Conservation (phyloP, 2,329 filamentous ascomycete genomes). For the Aureobasidium sp. region DNA sequence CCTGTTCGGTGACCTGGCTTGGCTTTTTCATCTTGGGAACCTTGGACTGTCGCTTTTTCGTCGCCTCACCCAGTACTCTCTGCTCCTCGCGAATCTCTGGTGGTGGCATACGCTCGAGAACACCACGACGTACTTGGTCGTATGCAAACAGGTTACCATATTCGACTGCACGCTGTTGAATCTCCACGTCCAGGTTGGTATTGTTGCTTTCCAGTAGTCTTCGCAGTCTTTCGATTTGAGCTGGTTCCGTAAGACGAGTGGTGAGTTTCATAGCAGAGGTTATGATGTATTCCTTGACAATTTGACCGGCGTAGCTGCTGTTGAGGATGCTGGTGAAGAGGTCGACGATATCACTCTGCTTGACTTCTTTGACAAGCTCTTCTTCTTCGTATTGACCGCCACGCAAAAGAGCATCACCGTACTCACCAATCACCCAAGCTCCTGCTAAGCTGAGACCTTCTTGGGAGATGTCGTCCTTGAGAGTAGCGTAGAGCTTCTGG, state of each 20-base stretch:
- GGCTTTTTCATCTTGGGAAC: slow-evolving; percentile 63
- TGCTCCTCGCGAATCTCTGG: slow-evolving; percentile 96
- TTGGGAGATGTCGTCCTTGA: slow-evolving; percentile 96
- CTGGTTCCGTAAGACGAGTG: slow-evolving; percentile 69
- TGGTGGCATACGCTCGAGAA: slow-evolving; percentile 94
- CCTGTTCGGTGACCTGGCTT: slow-evolving; percentile 79
- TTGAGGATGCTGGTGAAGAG: slow-evolving; percentile 87
- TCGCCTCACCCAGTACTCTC: slow-evolving; percentile 74
- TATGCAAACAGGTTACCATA: slow-evolving; percentile 91
- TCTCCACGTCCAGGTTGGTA: slow-evolving; percentile 84
- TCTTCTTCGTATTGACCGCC: slow-evolving; percentile 92
- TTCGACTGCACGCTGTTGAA: slow-evolving; percentile 92
- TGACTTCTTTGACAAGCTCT: slow-evolving; percentile 73
- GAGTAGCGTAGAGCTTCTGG: slow-evolving; percentile 81
- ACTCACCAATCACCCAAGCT: slow-evolving; percentile 97
- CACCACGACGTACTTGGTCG: slow-evolving; percentile 77
- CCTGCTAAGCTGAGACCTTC: slow-evolving; percentile 89
- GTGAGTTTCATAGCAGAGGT: slow-evolving; percentile 93
- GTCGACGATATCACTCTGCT: slow-evolving; percentile 83
- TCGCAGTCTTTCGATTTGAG: slow-evolving; percentile 80
- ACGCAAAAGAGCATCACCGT: slow-evolving; percentile 78
- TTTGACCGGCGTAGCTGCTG: slow-evolving; percentile 87
- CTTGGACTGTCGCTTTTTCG: slow-evolving; percentile 42
- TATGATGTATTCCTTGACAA: slow-evolving; percentile 90
- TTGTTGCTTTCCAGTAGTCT: slow-evolving; percentile 69